A percentile compares a stretch with the other conserved stretches of the same genome.
These are phyloP conservation scores for Pythium myriotylum DNA, from an alignment of 352 stramenopile species.

Conservation along the genomic window DNA sequence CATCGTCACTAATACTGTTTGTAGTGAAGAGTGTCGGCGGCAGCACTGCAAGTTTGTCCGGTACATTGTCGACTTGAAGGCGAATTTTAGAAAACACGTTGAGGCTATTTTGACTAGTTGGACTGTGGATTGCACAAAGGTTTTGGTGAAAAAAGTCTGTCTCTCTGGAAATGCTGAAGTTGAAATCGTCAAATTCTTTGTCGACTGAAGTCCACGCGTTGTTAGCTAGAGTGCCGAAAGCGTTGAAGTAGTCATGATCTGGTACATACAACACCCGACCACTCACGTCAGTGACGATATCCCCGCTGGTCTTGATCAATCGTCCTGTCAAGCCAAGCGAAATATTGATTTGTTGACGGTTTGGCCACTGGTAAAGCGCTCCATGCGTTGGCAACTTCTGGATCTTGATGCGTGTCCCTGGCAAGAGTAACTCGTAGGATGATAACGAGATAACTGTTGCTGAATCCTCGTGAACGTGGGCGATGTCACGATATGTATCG, in stretches of 20 bases:
- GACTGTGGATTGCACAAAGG: no score
- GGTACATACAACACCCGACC: slow-evolving; percentile 25
- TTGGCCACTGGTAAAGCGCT: slow-evolving; percentile 50
- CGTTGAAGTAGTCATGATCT: slow-evolving; percentile 24
- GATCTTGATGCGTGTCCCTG: slow-evolving; percentile 38
- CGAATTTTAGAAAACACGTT: slow-evolving; percentile 24
- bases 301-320: not conserved
- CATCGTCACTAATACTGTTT: slow-evolving; percentile 25
- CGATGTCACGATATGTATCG: slow-evolving; percentile 8
- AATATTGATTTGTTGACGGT: not conserved
- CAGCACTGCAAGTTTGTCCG: slow-evolving; percentile 48
- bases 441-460: slow-evolving; percentile 35
- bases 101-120: no score
- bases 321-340: not conserved
- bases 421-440: slow-evolving; percentile 43
- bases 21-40: slow-evolving; percentile 43
- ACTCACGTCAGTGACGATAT: slow-evolving; percentile 1
- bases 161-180: not conserved
- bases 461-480: slow-evolving; percentile 64
- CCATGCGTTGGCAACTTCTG: slow-evolving; percentile 44
- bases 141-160: no score
- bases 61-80: slow-evolving; percentile 53
- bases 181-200: slow-evolving; percentile 14
- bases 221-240: not conserved
- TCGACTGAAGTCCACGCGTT: not conserved